Evolutionary conservation across 2,329 filamentous ascomycete genomes (phyloP).

Genomic region (Aureobasidium sp.): DNA sequence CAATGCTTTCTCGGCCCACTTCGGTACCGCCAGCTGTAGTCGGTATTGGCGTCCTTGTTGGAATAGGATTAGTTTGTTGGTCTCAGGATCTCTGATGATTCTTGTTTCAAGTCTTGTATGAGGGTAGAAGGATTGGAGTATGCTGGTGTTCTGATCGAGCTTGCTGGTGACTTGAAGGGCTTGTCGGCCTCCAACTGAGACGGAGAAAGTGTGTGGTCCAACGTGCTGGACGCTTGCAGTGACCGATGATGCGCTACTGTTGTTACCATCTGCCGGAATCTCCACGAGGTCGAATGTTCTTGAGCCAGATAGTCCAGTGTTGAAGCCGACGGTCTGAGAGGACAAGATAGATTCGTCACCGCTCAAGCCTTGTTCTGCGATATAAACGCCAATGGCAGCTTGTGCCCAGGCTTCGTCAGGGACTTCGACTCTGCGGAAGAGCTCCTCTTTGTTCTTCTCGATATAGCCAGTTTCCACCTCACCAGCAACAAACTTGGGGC

Average conservation of each 20-base stretch:
- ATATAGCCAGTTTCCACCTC: constrained; percentile 98
- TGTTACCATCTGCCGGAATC: constrained; percentile 47
- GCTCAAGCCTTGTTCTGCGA: constrained; percentile 47
- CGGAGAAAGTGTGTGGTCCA: constrained; percentile 54
- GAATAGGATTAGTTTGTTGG: constrained; percentile 71
- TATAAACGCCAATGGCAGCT: constrained; percentile 77
- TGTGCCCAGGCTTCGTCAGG: constrained; percentile 84
- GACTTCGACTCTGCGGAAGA: constrained; percentile 73
- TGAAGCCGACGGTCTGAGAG: constrained; percentile 62
- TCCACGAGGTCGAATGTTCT: constrained; percentile 66
- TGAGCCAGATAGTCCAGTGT: constrained; percentile 64
- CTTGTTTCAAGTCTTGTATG: constrained; percentile 83
- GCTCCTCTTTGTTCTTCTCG: constrained; percentile 81
- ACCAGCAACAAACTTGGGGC: constrained; percentile 83
- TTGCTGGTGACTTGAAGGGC: constrained; percentile 51
- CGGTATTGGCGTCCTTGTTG: constrained; percentile 68
- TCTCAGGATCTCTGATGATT: constrained; percentile 69
- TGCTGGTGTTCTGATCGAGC: constrained; percentile 49
- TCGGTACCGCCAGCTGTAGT: constrained; percentile 64
- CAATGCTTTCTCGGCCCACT: constrained; percentile 89
- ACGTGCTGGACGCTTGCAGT: constrained; percentile 47
- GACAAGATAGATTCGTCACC: constrained; percentile 45
- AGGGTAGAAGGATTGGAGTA: constrained; percentile 81
- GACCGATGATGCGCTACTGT: constrained; percentile 40
- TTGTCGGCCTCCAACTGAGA: constrained; percentile 44